These are phyloP conservation scores for Nemophila menziesii DNA, from an alignment of 257 asterid genomes.

Conservation along the genomic window DNA sequence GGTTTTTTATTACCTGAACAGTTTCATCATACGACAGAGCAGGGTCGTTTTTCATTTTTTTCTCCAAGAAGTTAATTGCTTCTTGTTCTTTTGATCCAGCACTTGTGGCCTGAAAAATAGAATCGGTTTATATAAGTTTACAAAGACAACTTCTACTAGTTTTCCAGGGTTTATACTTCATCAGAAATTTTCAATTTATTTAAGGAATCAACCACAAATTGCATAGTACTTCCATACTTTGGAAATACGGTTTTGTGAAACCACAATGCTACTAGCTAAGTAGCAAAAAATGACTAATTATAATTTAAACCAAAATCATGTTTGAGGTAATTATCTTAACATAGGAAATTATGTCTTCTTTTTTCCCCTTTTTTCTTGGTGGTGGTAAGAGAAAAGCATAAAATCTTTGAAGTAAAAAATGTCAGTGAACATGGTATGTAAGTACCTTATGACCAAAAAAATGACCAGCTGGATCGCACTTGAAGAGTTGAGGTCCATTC, in stretches of 20 bases:
- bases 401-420: background rate
- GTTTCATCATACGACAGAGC: slow-evolving; percentile 86
- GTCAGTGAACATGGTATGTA: background rate
- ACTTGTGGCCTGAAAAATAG: slow-evolving; percentile 71
- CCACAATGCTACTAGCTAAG: too few species aligned
- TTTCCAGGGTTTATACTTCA: background rate
- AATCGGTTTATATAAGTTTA: background rate
- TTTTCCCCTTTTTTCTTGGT: too few species aligned
- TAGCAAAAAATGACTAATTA: too few species aligned
- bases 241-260: too few species aligned
- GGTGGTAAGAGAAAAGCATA: too few species aligned
- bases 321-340: too few species aligned
- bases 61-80: slow-evolving; percentile 84
- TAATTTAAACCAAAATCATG: too few species aligned
- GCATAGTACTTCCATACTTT: too few species aligned
- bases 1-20: slow-evolving; percentile 57
- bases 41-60: slow-evolving; percentile 92
- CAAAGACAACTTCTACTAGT: background rate
- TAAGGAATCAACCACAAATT: too few species aligned
- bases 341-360: too few species aligned
- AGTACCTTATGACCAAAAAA: slow-evolving; percentile 96
- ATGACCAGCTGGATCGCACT: slow-evolving; percentile 99
- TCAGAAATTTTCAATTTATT: background rate
- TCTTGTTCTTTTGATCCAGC: slow-evolving; percentile 97
- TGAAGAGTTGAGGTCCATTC: slow-evolving; percentile 94